Evolutionary conservation across 1,284 basidiomycete species (phyloP).

Genomic region (Austroboletus rostrupii): DNA sequence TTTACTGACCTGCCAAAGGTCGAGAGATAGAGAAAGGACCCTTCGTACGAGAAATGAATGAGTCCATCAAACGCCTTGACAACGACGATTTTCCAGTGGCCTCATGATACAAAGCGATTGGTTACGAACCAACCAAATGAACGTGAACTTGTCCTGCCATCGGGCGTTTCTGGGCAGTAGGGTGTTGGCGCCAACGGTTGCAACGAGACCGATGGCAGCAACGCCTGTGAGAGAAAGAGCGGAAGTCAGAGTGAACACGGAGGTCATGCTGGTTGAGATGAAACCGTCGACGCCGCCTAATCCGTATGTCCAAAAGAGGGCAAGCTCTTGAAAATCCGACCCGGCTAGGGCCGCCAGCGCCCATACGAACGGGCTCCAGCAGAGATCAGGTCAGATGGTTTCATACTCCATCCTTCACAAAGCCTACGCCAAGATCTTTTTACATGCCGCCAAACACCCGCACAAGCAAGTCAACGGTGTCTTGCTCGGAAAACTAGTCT

Average conservation of each 20-base stretch:
- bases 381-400: slow-evolving; percentile 27
- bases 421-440: slow-evolving; percentile 64
- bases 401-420: slow-evolving; percentile 48
- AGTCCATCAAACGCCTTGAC: slow-evolving; percentile 69
- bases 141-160: slow-evolving; percentile 62
- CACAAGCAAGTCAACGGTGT: slow-evolving; percentile 67
- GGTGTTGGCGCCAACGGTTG: slow-evolving; percentile 46
- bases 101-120: not conserved
- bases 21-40: slow-evolving; percentile 72
- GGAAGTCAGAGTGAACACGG: slow-evolving; percentile 65
- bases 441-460: slow-evolving; percentile 72
- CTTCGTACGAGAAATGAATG: slow-evolving; percentile 77
- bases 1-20: slow-evolving; percentile 70
- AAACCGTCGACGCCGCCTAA: too few relatives aligned
- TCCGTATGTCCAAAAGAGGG: too few relatives aligned
- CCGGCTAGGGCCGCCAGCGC: not conserved
- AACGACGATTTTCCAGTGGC: slow-evolving; percentile 1
- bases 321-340: not conserved
- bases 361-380: not conserved
- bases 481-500: slow-evolving; percentile 47
- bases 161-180: slow-evolving; percentile 60
- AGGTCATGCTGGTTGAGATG: slow-evolving; percentile 12
- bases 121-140: slow-evolving; percentile 64
- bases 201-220: slow-evolving; percentile 43
- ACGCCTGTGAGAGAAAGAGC: slow-evolving; percentile 62